Conservation (phyloP, 192 early-diverging fungal genomes). For the Gaertneriomyces semiglobifer region DNA sequence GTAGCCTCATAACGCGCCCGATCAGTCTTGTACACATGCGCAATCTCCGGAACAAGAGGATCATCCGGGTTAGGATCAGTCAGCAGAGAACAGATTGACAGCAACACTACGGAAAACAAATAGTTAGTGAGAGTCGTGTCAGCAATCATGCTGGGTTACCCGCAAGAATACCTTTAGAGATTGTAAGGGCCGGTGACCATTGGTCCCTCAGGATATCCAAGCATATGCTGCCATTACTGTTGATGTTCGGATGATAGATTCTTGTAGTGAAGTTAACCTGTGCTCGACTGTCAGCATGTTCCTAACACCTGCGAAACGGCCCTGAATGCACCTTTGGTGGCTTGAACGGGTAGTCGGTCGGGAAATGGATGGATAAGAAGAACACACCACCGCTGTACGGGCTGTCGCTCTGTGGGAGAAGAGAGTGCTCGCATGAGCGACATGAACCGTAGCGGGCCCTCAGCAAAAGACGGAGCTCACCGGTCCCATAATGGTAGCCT, state of each 20-base stretch:
- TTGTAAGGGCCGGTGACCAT: constrained; percentile 98
- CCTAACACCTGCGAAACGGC: not conserved
- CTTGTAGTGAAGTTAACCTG: constrained; percentile 91
- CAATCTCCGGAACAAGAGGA: constrained; percentile 97
- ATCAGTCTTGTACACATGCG: constrained; percentile 97
- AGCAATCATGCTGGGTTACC: not conserved
- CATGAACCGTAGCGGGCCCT: not conserved
- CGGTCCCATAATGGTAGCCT: constrained; percentile 96
- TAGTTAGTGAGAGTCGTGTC: not conserved
- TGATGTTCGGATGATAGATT: constrained; percentile 99
- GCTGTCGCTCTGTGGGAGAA: constrained; percentile 66
- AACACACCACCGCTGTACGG: constrained; percentile 94
- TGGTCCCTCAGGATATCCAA: constrained; percentile 98
- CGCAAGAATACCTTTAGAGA: constrained; percentile 79
- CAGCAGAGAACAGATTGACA: constrained; percentile 97
- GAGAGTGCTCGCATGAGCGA: not conserved
- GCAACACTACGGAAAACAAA: constrained; percentile 60
- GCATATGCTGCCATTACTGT: constrained; percentile 96
- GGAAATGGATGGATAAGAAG: constrained; percentile 97
- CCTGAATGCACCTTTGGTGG: constrained; percentile 77
- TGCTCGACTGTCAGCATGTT: not conserved
- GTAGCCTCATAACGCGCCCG: constrained; percentile 79
- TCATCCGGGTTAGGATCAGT: constrained; percentile 98
- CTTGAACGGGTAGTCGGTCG: constrained; percentile 97
- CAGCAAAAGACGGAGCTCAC: constrained; percentile 46